These are phyloP conservation scores for Fusarium austroafricanum DNA, from an alignment of 2,329 filamentous ascomycete genomes.

Conservation along the genomic window DNA sequence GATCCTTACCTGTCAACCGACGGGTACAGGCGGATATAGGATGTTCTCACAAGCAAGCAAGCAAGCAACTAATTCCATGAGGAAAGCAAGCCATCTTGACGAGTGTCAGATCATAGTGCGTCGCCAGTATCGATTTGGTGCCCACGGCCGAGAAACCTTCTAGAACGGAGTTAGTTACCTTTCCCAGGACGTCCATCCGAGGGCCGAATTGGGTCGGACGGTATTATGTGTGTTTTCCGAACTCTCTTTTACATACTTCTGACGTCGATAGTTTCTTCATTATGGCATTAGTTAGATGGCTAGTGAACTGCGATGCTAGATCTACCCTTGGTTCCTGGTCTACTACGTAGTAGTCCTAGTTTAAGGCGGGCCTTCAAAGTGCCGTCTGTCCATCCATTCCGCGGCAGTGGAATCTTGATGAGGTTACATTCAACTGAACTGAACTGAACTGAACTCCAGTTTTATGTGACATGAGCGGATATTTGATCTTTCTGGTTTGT, in stretches of 20 bases:
- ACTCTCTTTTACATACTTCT: neutral
- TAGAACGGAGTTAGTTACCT: constrained; percentile 37
- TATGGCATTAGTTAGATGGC: too few species aligned
- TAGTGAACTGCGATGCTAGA: constrained; percentile 3
- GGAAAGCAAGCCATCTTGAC: neutral
- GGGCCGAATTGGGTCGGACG: constrained; percentile 18
- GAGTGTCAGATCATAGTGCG: constrained; percentile 4
- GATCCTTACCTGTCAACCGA: constrained; percentile 14
- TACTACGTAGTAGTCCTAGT: constrained; percentile 4
- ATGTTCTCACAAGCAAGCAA: constrained; percentile 24
- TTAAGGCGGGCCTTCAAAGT: constrained; percentile 16
- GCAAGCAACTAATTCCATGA: neutral
- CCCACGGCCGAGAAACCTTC: constrained; percentile 24
- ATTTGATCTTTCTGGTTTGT: neutral
- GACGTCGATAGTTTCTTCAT: constrained; percentile 7
- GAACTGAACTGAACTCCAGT: constrained; percentile 9
- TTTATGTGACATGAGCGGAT: neutral
- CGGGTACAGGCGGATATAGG: neutral
- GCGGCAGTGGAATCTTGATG: constrained; percentile 16
- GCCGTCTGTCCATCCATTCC: constrained; percentile 21
- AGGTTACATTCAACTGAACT: constrained; percentile 2
- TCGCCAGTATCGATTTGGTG: neutral
- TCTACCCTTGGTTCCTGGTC: constrained; percentile 30
- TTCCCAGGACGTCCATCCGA: constrained; percentile 19
- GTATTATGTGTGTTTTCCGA: constrained; percentile 31